Conservation (phyloP, 306 rosid genomes). For the Lathyrus tuberosus region DNA sequence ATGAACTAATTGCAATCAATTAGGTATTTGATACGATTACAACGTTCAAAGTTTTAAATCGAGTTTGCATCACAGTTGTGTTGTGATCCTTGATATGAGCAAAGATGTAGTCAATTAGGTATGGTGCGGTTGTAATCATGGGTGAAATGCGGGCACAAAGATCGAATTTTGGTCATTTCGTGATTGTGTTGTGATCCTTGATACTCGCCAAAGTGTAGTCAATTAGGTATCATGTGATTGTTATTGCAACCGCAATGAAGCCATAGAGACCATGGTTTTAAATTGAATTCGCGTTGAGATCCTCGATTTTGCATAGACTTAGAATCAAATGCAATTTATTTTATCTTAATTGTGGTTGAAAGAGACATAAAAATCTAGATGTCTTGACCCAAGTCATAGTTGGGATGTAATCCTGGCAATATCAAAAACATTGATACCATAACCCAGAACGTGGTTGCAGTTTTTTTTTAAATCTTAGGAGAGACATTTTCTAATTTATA, state of each 20-base stretch:
- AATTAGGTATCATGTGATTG: neutral
- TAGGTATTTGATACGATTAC: too few relatives aligned
- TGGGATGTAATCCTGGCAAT: neutral
- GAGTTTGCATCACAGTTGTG: too few relatives aligned
- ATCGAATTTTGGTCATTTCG: too few relatives aligned
- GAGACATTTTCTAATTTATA: neutral
- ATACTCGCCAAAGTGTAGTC: neutral
- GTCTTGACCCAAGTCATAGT: neutral
- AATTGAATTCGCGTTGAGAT: neutral
- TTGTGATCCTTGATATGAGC: too few relatives aligned
- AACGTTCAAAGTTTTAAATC: too few relatives aligned
- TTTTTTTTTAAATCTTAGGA: neutral
- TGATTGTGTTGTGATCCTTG: neutral
- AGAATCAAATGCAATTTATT: neutral
- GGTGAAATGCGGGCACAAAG: too few relatives aligned
- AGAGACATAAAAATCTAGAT: neutral
- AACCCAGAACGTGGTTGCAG: neutral
- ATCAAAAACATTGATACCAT: neutral
- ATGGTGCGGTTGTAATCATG: too few relatives aligned
- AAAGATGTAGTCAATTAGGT: too few relatives aligned
- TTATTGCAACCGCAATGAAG: neutral
- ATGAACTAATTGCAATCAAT: too few relatives aligned
- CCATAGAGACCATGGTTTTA: neutral
- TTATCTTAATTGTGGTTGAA: neutral
- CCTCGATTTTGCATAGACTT: neutral